A percentile compares a stretch with the other conserved stretches of the same genome.
phyloP scores from a whole-genome alignment of 164 flowering plant species.

The Taxillus chinensis region DNA sequence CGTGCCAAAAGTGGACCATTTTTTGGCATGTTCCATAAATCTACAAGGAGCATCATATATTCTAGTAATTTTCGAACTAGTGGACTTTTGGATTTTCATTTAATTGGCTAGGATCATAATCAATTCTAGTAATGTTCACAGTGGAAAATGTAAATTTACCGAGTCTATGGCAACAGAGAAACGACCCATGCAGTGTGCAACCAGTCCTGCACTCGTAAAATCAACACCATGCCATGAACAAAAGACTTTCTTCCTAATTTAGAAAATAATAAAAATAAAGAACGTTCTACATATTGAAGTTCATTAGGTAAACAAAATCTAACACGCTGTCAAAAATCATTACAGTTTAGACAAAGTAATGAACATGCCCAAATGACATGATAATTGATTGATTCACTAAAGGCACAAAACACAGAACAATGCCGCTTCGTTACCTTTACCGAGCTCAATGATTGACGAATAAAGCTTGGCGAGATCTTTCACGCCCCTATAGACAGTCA shows the following conservation, averaged over 20 bases:
- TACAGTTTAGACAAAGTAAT: too few species aligned
- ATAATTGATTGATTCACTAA: too few species aligned
- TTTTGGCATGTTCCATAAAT: too few species aligned
- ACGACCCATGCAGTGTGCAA: conserved; percentile 46
- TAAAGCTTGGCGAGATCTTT: conserved; percentile 50
- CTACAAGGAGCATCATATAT: too few species aligned
- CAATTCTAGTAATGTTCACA: neutral
- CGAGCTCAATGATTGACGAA: conserved; percentile 40
- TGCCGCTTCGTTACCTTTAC: conserved; percentile 44
- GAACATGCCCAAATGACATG: too few species aligned
- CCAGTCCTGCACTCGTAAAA: conserved; percentile 41
- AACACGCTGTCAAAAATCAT: too few species aligned
- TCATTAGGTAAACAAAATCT: too few species aligned
- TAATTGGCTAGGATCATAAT: neutral
- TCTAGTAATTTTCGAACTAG: too few species aligned
- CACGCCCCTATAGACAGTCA: conserved; percentile 37
- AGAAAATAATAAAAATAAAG: too few species aligned
- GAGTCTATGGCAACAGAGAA: conserved; percentile 82
- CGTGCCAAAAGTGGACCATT: too few species aligned
- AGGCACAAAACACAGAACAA: neutral
- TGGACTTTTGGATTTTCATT: neutral
- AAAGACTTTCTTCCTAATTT: too few species aligned
- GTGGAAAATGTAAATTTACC: conserved; percentile 29
- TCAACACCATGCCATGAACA: neutral
- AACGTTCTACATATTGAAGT: too few species aligned